Evolutionary conservation across 2,329 filamentous ascomycete species (phyloP).

Genomic region (Gyromitra esculenta): DNA sequence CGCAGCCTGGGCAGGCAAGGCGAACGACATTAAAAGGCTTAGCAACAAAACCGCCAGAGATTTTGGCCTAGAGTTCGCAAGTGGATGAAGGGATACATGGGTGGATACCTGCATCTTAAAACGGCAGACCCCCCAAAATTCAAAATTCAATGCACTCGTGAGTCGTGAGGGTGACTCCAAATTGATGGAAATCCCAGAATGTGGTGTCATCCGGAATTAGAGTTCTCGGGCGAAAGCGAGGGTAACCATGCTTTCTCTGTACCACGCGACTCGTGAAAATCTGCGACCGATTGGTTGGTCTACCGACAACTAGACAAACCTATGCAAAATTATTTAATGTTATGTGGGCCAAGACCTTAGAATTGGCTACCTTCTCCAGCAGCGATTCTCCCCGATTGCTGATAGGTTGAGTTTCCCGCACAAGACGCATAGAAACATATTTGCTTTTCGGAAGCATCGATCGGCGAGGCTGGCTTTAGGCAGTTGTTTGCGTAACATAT

Average conservation of each 20-base stretch:
- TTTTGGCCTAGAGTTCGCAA: too few species aligned
- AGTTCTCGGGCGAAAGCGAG: background rate
- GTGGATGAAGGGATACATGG: too few species aligned
- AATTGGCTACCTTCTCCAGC: background rate
- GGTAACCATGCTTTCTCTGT: background rate
- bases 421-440: background rate
- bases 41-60: too few species aligned
- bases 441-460: slow-evolving; percentile 1
- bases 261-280: background rate
- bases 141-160: background rate
- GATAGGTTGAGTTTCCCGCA: background rate
- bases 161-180: background rate
- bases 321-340: background rate
- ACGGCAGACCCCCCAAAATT: background rate
- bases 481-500: background rate
- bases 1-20: background rate
- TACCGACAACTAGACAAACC: background rate
- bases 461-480: background rate
- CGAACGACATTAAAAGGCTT: background rate
- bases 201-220: slow-evolving; percentile 5
- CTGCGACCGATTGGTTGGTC: slow-evolving; percentile 2
- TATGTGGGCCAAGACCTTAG: background rate
- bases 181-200: background rate
- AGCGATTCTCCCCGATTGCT: background rate
- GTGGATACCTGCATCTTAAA: background rate